Evolutionary conservation across 352 stramenopile genomes (phyloP).

Genomic region (Globisporangium okanoganense): DNA sequence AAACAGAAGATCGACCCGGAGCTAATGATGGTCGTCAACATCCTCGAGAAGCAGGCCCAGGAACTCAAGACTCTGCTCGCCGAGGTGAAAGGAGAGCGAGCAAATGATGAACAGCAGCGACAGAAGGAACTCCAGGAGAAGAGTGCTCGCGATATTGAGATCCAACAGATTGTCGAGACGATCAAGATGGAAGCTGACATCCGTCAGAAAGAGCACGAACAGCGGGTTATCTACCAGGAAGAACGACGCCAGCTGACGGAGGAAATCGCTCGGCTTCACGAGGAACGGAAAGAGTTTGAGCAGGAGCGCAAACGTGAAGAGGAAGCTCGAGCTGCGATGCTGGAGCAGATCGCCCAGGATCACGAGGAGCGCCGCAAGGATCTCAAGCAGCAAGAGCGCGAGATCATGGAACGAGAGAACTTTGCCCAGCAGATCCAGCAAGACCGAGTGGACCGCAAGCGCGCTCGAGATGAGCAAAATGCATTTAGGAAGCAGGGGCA

Average conservation of each 20-base stretch:
- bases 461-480: not conserved
- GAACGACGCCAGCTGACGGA: not conserved
- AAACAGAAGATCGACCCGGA: constrained; percentile 9
- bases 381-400: not conserved
- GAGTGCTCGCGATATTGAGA: not conserved
- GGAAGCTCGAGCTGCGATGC: not conserved
- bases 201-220: not conserved
- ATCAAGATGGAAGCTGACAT: not conserved
- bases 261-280: not conserved
- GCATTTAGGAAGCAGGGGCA: not conserved
- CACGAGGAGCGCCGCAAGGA: constrained; percentile 2
- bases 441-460: constrained; percentile 1
- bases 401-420: not conserved
- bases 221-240: not conserved
- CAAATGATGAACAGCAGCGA: not conserved
- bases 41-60: constrained; percentile 13
- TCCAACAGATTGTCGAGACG: constrained; percentile 6
- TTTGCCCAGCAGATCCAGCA: not conserved
- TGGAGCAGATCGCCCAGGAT: constrained; percentile 8
- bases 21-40: constrained; percentile 8
- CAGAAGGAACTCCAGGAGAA: not conserved
- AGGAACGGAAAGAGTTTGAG: not conserved
- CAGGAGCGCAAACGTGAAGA: not conserved
- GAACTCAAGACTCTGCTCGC: constrained; percentile 9
- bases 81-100: not conserved